A percentile compares a stretch with the other conserved stretches of the same genome.
Conservation (phyloP, 768 basidiomycete genomes). For the Boletus barrowsii region DNA sequence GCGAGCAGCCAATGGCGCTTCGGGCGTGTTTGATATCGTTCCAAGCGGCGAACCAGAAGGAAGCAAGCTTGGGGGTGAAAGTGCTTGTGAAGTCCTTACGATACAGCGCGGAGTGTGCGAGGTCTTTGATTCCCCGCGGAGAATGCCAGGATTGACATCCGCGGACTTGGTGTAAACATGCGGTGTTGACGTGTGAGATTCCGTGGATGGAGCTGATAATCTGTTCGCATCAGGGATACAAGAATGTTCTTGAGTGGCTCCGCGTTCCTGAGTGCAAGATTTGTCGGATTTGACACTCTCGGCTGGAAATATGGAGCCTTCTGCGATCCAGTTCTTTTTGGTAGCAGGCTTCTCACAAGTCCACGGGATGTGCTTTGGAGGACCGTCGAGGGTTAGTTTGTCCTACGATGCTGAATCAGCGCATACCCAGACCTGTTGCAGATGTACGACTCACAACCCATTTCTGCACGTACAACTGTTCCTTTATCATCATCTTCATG, state of each 20-base stretch:
- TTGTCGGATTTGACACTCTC: conserved; percentile 10
- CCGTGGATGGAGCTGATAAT: not conserved
- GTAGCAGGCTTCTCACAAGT: conserved; percentile 17
- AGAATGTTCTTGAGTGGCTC: not conserved
- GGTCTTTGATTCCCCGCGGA: conserved; percentile 7
- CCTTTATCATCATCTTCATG: conserved; percentile 34
- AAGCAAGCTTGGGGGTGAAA: not conserved
- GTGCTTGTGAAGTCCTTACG: not conserved
- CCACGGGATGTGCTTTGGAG: conserved; percentile 32
- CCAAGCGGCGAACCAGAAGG: not conserved
- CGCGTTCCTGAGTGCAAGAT: conserved; percentile 1
- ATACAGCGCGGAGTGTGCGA: not conserved
- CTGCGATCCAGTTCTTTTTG: conserved; percentile 28
- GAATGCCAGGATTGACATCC: conserved; percentile 1
- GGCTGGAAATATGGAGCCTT: conserved; percentile 30
- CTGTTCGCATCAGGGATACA: not conserved
- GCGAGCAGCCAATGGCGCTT: conserved; percentile 36
- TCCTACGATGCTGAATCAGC: conserved; percentile 19
- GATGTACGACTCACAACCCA: conserved; percentile 32
- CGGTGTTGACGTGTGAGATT: not conserved
- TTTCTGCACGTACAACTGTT: conserved; percentile 31
- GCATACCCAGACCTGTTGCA: not conserved
- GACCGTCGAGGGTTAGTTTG: conserved; percentile 14
- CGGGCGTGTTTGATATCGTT: conserved; percentile 3
- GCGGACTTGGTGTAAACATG: conserved; percentile 7